Base-by-base conservation (phyloP, 345 rosid genomes). In the Chamaenerion angustifolium region DNA sequence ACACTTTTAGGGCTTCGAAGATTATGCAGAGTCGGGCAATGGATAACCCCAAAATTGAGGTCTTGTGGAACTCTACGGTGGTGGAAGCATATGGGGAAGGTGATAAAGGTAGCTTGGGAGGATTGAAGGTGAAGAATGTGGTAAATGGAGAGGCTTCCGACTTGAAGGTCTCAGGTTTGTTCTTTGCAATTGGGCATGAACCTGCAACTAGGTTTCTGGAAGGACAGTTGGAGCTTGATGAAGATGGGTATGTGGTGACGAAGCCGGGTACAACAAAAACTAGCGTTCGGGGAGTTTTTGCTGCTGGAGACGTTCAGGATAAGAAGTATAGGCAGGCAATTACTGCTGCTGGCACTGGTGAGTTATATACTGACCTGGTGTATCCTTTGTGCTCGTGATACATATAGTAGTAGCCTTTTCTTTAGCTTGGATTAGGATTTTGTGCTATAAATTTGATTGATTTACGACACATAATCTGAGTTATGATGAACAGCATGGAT, bases 221-320 rank as follows among this genome's bases (percentile, higher is more conserved):
- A 42, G 88, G 95, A 43, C 87, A 69, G 66, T 65, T 92, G 61
- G 46, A 84, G 61, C 65, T 92, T 16, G 90, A 87, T 61, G 66
- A 77, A 0, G 95, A 80, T 67, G 96, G 98, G 6, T 92, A 92
- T 47, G 64, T 87, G 27, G 56, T 78, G 40, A 87, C 96, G 0
- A 70, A 76, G 58, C 85, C 95, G 0, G 98, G 95, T 1, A 84
- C 85, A 14, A 79, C 95, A 0, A 58, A 60, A 70, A 92, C 96
- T 44, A 87, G 86, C 27, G 77, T 92, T 12, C 72, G 19, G 0
- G 98, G 98, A 0, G 88, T 87, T 46, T 87, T 87, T 37, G 98
- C 98, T 0, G 89, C 96, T 0, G 98, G 98, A 15, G 96, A 92
- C 73, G 98, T 84, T 40, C 98, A 87, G 76, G 98, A 92, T 43